Evolutionary conservation across 441 rosid genomes (phyloP).

Genomic region (Pelargonium cotyledonis): DNA sequence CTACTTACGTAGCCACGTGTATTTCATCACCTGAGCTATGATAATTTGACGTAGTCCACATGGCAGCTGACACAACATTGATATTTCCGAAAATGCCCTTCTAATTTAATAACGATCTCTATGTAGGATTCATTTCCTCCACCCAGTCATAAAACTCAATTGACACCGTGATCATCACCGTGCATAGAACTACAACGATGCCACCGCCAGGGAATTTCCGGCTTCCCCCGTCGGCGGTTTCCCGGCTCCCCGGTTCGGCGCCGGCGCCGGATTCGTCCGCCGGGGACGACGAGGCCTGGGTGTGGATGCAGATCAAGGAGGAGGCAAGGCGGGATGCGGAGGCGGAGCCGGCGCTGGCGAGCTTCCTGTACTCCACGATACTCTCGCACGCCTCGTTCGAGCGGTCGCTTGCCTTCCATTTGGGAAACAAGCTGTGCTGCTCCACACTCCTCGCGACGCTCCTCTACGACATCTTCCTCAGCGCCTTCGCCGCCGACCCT

Average conservation of each 20-base stretch:
- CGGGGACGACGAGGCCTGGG: slow-evolving; percentile 50
- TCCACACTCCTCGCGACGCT: slow-evolving; percentile 86
- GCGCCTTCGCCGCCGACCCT: slow-evolving; percentile 67
- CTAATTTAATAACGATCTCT: too few species aligned
- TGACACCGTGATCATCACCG: too few species aligned
- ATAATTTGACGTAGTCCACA: too few species aligned
- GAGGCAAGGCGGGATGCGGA: slow-evolving; percentile 91
- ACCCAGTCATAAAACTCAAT: too few species aligned
- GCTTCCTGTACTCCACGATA: slow-evolving; percentile 85
- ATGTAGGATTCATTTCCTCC: too few species aligned
- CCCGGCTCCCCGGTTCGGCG: slow-evolving; percentile 23
- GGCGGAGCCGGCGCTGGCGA: slow-evolving; percentile 87
- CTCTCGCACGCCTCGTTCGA: slow-evolving; percentile 80
- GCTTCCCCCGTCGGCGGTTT: slow-evolving; percentile 21
- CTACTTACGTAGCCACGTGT: too few species aligned
- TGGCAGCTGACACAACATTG: too few species aligned
- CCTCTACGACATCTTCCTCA: slow-evolving; percentile 78
- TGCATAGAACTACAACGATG: too few species aligned
- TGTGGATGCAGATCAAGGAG: slow-evolving; percentile 76
- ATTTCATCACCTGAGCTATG: too few species aligned
- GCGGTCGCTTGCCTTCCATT: slow-evolving; percentile 73
- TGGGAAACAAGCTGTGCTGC: slow-evolving; percentile 94
- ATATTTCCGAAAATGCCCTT: too few species aligned
- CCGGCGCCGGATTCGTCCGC: slow-evolving; percentile 10
- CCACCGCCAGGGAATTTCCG: slow-evolving; percentile 43